Conservation (phyloP, 129 eudicot species). For the Ambrosia artemisiifolia region DNA sequence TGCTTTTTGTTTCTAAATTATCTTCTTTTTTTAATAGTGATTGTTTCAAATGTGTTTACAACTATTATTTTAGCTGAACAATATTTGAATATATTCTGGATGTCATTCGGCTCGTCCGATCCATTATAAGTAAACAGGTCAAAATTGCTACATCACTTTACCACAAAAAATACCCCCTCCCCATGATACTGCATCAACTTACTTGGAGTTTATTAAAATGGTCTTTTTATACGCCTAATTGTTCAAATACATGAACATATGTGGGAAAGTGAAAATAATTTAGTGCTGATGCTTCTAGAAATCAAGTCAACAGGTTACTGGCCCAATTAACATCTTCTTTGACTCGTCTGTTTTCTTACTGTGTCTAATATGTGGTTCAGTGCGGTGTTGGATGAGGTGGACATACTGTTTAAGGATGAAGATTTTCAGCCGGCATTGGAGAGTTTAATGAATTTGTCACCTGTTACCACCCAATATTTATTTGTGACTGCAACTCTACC, state of each 20-base stretch:
- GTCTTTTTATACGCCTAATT: too few relatives aligned
- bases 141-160: too few relatives aligned
- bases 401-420: constrained; percentile 84
- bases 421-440: constrained; percentile 81
- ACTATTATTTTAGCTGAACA: background rate
- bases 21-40: background rate
- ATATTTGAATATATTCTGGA: background rate
- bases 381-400: constrained; percentile 96
- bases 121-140: too few relatives aligned
- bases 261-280: too few relatives aligned
- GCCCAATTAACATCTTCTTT: constrained; percentile 3
- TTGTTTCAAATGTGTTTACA: background rate
- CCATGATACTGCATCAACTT: too few relatives aligned
- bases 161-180: too few relatives aligned
- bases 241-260: too few relatives aligned
- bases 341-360: background rate
- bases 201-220: too few relatives aligned
- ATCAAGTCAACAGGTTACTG: background rate
- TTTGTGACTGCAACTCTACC: constrained; percentile 98
- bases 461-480: constrained; percentile 76
- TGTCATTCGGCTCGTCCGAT: background rate
- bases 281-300: background rate
- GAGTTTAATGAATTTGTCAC: constrained; percentile 63
- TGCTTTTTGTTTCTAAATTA: background rate
- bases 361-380: constrained; percentile 27